Evolutionary conservation across 345 rosid genomes (phyloP).

Genomic region (Carallia brachiata): DNA sequence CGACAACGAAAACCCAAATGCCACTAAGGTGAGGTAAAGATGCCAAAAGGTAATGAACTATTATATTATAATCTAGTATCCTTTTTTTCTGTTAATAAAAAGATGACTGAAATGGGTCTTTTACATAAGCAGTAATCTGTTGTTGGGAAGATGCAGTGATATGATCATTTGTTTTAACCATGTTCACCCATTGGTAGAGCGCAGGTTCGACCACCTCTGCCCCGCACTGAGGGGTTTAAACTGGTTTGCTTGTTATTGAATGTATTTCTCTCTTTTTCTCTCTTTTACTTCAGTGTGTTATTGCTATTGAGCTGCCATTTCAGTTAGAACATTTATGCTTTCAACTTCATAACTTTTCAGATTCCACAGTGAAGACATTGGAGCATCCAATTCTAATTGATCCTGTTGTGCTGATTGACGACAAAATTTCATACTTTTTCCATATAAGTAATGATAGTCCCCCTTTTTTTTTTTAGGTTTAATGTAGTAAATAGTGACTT

Average conservation of each 20-base stretch:
- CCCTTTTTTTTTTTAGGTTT: background rate
- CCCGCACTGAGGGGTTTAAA: background rate
- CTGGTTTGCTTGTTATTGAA: too few relatives aligned
- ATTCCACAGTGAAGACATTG: slow-evolving; percentile 12
- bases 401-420: slow-evolving; percentile 14
- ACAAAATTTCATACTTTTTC: slow-evolving; percentile 8
- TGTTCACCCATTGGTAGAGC: background rate
- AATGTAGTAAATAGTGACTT: background rate
- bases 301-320: too few relatives aligned
- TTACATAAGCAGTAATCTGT: too few relatives aligned
- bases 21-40: background rate
- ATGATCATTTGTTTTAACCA: background rate
- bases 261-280: too few relatives aligned
- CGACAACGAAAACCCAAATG: background rate
- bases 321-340: too few relatives aligned
- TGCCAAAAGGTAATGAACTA: too few relatives aligned
- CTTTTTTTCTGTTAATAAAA: too few relatives aligned
- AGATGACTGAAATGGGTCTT: too few relatives aligned
- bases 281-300: too few relatives aligned
- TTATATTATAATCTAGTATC: too few relatives aligned
- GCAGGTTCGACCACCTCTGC: background rate
- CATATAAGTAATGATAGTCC: slow-evolving; percentile 4
- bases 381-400: slow-evolving; percentile 12
- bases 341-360: background rate
- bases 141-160: too few relatives aligned